Conservation (phyloP, 805 yeast species). For the Grigorovia jiainica region DNA sequence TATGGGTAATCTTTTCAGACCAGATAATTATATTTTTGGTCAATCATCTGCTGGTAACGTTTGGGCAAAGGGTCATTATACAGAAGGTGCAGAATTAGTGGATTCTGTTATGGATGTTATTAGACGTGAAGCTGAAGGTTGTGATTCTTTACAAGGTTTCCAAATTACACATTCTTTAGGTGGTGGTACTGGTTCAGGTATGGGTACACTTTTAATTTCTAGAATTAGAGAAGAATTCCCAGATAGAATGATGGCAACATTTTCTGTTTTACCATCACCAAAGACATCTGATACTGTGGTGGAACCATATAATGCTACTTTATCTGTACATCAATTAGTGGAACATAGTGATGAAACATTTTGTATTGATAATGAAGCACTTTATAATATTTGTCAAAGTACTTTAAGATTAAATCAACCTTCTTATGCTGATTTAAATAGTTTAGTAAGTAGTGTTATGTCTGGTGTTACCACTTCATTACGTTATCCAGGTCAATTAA, state of each 20-base stretch:
- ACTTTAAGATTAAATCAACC: conserved; percentile 79
- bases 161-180: conserved; percentile 77
- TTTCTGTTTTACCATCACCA: conserved; percentile 88
- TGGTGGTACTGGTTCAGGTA: conserved; percentile 96
- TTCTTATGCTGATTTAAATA: conserved; percentile 67
- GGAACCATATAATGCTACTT: conserved; percentile 89
- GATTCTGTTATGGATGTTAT: conserved; percentile 84
- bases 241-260: conserved; percentile 93
- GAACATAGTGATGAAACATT: conserved; percentile 89
- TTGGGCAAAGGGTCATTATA: conserved; percentile 96
- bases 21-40: conserved; percentile 83
- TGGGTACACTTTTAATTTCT: conserved; percentile 83
- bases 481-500: conserved; percentile 91
- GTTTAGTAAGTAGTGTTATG: conserved; percentile 83
- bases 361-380: conserved; percentile 91
- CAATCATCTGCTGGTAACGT: conserved; percentile 92
- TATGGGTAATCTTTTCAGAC: conserved; percentile 84
- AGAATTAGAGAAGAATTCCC: conserved; percentile 88
- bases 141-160: conserved; percentile 91
- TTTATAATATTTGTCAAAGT: conserved; percentile 79
- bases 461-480: conserved; percentile 90
- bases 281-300: conserved; percentile 88
- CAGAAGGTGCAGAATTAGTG: conserved; percentile 91
- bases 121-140: conserved; percentile 88
- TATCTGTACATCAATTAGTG: conserved; percentile 83